These are phyloP conservation scores for Eucalyptus melliodora DNA, from an alignment of 345 rosid species.

Conservation along the genomic window DNA sequence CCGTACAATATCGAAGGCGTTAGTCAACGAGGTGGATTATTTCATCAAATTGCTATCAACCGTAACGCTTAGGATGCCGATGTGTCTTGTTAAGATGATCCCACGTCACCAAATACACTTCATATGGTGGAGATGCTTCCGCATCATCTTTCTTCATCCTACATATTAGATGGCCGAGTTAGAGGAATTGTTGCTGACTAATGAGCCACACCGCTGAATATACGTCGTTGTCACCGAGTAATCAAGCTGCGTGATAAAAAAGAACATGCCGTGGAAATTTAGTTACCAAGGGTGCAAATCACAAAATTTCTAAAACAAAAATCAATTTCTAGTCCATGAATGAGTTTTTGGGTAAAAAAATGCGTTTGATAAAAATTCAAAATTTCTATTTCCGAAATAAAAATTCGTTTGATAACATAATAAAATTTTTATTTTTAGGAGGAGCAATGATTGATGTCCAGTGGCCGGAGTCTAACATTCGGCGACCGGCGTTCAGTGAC, in stretches of 20 bases:
- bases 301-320: rapidly evolving
- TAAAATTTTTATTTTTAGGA: too few relatives aligned
- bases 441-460: rapidly evolving
- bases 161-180: neutral
- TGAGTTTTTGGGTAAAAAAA: rapidly evolving
- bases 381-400: rapidly evolving
- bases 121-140: neutral
- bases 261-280: neutral
- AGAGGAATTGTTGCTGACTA: neutral
- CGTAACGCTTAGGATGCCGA: neutral
- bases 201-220: neutral
- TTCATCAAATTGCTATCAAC: neutral
- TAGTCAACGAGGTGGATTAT: neutral
- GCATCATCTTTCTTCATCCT: neutral
- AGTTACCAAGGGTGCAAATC: rapidly evolving
- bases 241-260: neutral
- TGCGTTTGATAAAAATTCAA: rapidly evolving
- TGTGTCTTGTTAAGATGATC: neutral
- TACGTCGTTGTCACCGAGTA: neutral
- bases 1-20: neutral
- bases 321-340: rapidly evolving
- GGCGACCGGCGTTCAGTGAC: too few relatives aligned
- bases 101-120: neutral
- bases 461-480: too few relatives aligned
- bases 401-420: too few relatives aligned